Base-by-base conservation (phyloP, 352 stramenopile genomes). In the Globisporangium polare region DNA sequence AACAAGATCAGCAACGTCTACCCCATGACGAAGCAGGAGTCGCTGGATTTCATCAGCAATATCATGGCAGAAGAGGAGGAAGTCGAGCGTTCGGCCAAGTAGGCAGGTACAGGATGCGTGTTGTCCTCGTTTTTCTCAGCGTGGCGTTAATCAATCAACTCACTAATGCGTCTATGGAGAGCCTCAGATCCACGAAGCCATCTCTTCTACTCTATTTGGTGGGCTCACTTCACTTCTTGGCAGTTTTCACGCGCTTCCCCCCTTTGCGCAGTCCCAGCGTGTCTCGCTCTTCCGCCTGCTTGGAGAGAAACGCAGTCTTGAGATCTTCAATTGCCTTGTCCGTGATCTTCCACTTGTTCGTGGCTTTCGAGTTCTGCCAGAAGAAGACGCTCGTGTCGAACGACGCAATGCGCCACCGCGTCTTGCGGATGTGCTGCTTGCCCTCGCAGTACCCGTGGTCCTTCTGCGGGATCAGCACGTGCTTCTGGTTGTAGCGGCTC, bases 1-100 rank as follows among this genome's bases (percentile, higher is more conserved):
- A 99, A 99, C 84, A 99, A 99, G 75, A 97, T 98, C 71, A 97
- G 88, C 62, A 96, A 86, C 80, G 90, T 91, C n/a, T 90, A 96
- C 61, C 80, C 83, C 8, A 95, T 99, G 85, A 89, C 80, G 8
- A 98, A 98, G 66, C 95, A 98, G 53, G 96, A 99, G 74, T 97
- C 97, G 41, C 83, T 99, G 20, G 89, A 97, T 22, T 99, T 99
- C 53, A 98, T 99, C 60, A 80, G 77, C 18, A 89, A 94, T 58
- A 95, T 96, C 62, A 96, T 96, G 85, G 86, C 84, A 15, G 83
- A 92, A 57, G 87, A 96, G 69, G 87, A 94, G 59, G 83, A 84
- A 35, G 86, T 92, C 7, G 77, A 78, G 43, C 50, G 59, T 43
- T 57, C 66, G 4, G 46, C 60, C 45, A 73, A 75, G 68, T 72